Evolutionary conservation across 441 rosid species (phyloP).

Genomic region (Pelargonium citronellum): DNA sequence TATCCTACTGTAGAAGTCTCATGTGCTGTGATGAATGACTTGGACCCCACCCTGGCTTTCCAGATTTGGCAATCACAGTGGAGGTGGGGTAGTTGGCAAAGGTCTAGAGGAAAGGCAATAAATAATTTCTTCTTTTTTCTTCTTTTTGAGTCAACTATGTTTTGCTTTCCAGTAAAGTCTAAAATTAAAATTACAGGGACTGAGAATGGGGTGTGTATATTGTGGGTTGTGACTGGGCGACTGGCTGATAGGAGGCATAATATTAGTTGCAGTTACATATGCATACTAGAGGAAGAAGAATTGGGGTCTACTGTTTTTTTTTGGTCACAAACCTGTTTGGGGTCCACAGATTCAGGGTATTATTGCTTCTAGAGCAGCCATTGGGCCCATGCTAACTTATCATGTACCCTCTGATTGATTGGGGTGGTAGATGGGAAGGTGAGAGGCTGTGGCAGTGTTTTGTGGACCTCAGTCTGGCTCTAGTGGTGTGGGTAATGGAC

Average conservation of each 20-base stretch:
- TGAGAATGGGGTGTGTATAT: too few relatives aligned
- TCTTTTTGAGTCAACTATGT: constrained; percentile 5
- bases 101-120: background rate
- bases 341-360: background rate
- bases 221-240: too few relatives aligned
- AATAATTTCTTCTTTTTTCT: background rate
- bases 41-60: background rate
- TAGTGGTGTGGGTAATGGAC: background rate
- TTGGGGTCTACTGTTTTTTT: background rate
- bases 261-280: background rate
- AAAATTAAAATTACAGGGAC: background rate
- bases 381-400: background rate
- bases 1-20: background rate
- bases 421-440: background rate
- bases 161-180: background rate
- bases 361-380: background rate
- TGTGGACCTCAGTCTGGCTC: constrained; percentile 6
- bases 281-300: background rate
- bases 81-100: background rate
- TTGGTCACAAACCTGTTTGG: background rate
- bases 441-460: background rate
- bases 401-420: background rate
- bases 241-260: too few relatives aligned
- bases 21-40: constrained; percentile 3
- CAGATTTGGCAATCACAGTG: background rate